Evolutionary conservation across 148 eudicot species (phyloP).

Genomic region (Dysphania ambrosioides): DNA sequence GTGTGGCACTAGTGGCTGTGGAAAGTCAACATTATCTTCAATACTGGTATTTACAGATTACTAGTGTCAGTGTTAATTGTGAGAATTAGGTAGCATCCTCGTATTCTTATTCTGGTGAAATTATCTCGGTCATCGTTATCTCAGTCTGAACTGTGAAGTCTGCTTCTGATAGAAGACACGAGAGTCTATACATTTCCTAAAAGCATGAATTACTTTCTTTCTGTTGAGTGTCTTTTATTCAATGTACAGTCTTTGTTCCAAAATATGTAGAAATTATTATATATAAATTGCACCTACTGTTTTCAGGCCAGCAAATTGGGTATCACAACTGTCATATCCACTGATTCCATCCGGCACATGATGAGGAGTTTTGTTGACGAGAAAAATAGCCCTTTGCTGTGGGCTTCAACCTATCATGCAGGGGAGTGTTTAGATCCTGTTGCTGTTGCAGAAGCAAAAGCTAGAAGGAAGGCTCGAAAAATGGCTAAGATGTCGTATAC

Average conservation of each 20-base stretch:
- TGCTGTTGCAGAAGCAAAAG: conserved; percentile 93
- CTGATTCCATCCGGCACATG: conserved; percentile 97
- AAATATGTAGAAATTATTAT: background rate
- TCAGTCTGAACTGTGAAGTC: background rate
- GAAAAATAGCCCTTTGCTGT: conserved; percentile 76
- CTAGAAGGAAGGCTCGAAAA: conserved; percentile 72
- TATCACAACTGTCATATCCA: conserved; percentile 88
- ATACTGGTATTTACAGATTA: conserved; percentile 48
- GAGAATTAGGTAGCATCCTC: conserved; percentile 5
- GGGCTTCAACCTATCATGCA: conserved; percentile 99
- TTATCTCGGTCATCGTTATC: background rate
- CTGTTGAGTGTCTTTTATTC: too few relatives aligned
- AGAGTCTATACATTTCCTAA: background rate
- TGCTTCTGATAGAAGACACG: background rate
- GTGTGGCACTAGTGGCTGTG: conserved; percentile 94
- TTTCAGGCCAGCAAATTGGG: conserved; percentile 92
- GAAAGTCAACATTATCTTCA: conserved; percentile 85
- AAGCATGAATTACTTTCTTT: background rate
- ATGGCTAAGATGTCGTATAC: conserved; percentile 38
- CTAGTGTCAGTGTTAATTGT: conserved; percentile 2
- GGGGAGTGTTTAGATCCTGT: conserved; percentile 83
- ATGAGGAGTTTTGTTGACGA: conserved; percentile 97
- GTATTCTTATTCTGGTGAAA: background rate
- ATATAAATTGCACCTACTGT: background rate
- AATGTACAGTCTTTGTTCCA: background rate